Conservation (phyloP, 2,329 filamentous ascomycete species). For the Fonsecaea multimorphosa region DNA sequence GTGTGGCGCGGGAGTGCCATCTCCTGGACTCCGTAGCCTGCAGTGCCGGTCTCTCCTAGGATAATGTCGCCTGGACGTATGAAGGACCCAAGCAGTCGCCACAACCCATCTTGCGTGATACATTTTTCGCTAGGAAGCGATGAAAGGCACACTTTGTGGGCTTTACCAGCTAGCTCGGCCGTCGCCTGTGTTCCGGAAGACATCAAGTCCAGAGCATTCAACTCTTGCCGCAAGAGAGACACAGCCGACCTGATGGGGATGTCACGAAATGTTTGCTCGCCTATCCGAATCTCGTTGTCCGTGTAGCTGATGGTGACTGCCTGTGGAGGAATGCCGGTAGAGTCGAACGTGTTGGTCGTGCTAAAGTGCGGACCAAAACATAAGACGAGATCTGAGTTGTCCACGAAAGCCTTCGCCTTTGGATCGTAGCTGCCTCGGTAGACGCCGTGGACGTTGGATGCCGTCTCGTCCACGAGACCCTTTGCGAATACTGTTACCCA, state of each 20-base stretch:
- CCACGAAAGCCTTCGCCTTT: slow-evolving; percentile 46
- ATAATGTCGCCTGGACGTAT: slow-evolving; percentile 61
- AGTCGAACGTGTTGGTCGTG: slow-evolving; percentile 53
- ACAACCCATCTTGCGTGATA: slow-evolving; percentile 45
- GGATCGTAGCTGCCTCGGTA: slow-evolving; percentile 52
- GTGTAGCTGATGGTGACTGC: slow-evolving; percentile 46
- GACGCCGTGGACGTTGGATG: slow-evolving; percentile 56
- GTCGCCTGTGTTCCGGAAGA: too few relatives aligned
- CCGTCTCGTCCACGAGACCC: slow-evolving; percentile 56
- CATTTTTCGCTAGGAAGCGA: neutral
- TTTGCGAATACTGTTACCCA: slow-evolving; percentile 57
- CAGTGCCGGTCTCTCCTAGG: slow-evolving; percentile 64
- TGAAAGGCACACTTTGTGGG: neutral
- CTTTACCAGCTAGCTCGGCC: neutral
- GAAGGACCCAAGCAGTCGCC: slow-evolving; percentile 55
- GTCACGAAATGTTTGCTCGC: slow-evolving; percentile 42
- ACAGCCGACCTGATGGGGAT: slow-evolving; percentile 13
- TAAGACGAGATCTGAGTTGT: slow-evolving; percentile 53
- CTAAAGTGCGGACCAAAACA: slow-evolving; percentile 56
- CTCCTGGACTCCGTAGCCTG: slow-evolving; percentile 60
- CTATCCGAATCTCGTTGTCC: slow-evolving; percentile 44
- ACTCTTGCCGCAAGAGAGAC: neutral
- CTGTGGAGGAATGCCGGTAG: slow-evolving; percentile 46
- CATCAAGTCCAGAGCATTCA: neutral
- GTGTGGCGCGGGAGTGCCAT: slow-evolving; percentile 57